Evolutionary conservation across 495 filamentous ascomycete genomes (phyloP).

Genomic region (Penicillium nucicola): DNA sequence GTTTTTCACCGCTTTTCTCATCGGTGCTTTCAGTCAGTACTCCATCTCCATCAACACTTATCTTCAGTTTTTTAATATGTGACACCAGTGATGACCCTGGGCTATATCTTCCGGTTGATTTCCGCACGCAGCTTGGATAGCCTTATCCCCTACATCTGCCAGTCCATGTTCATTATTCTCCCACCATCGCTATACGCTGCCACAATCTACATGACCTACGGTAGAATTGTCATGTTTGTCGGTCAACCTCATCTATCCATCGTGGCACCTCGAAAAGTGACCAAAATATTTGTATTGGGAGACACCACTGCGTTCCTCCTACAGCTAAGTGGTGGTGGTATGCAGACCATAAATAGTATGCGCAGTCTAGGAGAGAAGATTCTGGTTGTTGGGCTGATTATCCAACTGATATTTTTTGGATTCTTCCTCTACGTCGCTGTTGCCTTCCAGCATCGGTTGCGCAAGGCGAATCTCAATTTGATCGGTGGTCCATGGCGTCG

Average conservation of each 20-base stretch:
- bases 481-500: background rate
- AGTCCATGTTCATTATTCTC: conserved; percentile 25
- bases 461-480: background rate
- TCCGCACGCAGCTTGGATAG: conserved; percentile 1
- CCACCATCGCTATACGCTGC: conserved; percentile 26
- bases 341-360: conserved; percentile 7
- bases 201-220: conserved; percentile 36
- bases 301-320: conserved; percentile 24
- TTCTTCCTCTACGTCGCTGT: conserved; percentile 18
- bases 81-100: conserved; percentile 15
- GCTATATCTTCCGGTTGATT: conserved; percentile 8
- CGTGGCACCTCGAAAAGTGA: conserved; percentile 21
- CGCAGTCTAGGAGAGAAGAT: conserved; percentile 20
- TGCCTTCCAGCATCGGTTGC: conserved; percentile 14
- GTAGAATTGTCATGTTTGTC: conserved; percentile 23
- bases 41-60: background rate
- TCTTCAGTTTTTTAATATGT: background rate
- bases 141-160: conserved; percentile 25
- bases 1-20: conserved; percentile 15
- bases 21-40: conserved; percentile 14
- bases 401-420: conserved; percentile 27
- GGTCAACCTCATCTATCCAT: conserved; percentile 20
- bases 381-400: conserved; percentile 18
- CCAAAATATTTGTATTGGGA: conserved; percentile 28
- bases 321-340: conserved; percentile 16